phyloP scores from a whole-genome alignment of 2,329 filamentous ascomycete species.

The Rhexocercosporidium sp. region DNA sequence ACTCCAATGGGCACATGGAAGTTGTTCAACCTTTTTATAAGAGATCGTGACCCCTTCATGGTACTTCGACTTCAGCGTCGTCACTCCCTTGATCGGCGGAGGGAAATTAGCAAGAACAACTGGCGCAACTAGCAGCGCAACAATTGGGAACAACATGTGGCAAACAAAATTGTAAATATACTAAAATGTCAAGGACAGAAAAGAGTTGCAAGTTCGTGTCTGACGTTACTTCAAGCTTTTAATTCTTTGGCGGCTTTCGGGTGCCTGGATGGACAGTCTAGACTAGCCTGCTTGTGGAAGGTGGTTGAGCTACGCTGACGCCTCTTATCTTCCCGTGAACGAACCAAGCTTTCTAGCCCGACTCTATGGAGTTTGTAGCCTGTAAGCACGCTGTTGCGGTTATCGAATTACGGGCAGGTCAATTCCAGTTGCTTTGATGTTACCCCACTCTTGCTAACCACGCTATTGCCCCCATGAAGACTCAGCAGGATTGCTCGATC shows the following conservation, averaged over 20 bases:
- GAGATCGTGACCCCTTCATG: slow-evolving; percentile 11
- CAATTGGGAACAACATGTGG: not conserved
- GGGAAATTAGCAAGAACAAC: not conserved
- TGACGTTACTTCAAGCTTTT: slow-evolving; percentile 2
- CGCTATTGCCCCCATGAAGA: too few relatives aligned
- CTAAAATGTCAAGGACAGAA: not conserved
- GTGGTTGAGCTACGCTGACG: not conserved
- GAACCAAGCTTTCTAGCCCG: not conserved
- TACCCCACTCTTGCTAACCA: not conserved
- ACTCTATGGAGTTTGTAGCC: not conserved
- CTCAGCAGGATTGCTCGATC: too few relatives aligned
- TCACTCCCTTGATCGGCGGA: not conserved
- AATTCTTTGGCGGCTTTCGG: not conserved
- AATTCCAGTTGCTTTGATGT: not conserved
- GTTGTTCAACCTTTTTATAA: slow-evolving; percentile 1
- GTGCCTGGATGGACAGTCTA: not conserved
- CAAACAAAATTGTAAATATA: not conserved
- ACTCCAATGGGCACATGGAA: not conserved
- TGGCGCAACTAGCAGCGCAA: not conserved
- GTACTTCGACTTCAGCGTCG: slow-evolving; percentile 4
- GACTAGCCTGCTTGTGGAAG: slow-evolving; percentile 4
- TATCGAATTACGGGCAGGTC: not conserved
- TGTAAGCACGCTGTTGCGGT: not conserved
- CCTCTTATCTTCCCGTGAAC: not conserved
- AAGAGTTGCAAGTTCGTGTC: not conserved